These are phyloP conservation scores for Nyctanthes arbortristis DNA, from an alignment of 257 asterid species.

Conservation along the genomic window DNA sequence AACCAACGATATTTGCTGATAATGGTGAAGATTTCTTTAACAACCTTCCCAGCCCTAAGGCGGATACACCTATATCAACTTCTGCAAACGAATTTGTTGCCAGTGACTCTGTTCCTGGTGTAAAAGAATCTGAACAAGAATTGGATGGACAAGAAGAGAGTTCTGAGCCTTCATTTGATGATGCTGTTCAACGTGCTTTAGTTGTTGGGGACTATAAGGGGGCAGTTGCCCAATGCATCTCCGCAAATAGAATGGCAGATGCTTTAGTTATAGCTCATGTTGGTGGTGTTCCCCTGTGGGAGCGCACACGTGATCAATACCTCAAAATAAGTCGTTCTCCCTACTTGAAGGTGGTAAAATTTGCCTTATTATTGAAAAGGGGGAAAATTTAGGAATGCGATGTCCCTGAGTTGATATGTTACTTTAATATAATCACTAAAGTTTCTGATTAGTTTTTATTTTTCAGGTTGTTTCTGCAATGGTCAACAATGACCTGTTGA, in stretches of 20 bases:
- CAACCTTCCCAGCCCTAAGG: constrained; percentile 91
- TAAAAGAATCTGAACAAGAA: constrained; percentile 54
- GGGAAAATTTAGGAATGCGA: constrained; percentile 7
- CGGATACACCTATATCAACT: constrained; percentile 70
- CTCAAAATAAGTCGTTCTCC: constrained; percentile 75
- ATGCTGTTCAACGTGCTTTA: constrained; percentile 87
- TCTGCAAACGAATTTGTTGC: constrained; percentile 49
- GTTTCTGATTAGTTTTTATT: constrained; percentile 14
- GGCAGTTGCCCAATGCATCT: constrained; percentile 85
- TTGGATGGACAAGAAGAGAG: constrained; percentile 50
- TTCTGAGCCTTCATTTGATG: constrained; percentile 84
- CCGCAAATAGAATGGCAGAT: constrained; percentile 87
- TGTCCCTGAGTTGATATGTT: not conserved
- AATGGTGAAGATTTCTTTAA: constrained; percentile 94
- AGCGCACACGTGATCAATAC: constrained; percentile 80
- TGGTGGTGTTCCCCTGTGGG: constrained; percentile 85
- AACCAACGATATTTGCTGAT: constrained; percentile 52
- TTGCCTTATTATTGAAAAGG: constrained; percentile 16
- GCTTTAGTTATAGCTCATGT: constrained; percentile 96
- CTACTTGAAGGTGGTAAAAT: constrained; percentile 68
- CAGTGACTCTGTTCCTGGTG: constrained; percentile 35
- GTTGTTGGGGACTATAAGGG: constrained; percentile 93
- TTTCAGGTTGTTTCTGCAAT: constrained; percentile 76
- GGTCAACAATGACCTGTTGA: constrained; percentile 88
- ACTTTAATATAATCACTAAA: constrained; percentile 16